These are phyloP conservation scores for Ophiorrhiza pumila DNA, from an alignment of 257 asterid species.

Conservation along the genomic window DNA sequence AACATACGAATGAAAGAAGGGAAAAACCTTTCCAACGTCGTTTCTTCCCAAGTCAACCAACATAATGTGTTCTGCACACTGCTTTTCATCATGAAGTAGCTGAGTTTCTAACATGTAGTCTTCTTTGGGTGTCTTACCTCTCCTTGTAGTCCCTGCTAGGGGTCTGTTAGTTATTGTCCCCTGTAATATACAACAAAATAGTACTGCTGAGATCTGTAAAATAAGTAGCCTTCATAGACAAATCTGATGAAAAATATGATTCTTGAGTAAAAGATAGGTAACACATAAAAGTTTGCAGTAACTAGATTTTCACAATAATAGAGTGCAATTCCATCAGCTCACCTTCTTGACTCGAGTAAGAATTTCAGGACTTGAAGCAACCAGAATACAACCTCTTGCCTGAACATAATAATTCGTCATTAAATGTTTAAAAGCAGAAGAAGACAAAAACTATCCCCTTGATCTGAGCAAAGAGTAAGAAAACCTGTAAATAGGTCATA, in stretches of 20 bases:
- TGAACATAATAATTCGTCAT: constrained; percentile 21
- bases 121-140: constrained; percentile 90
- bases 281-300: neutral
- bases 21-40: constrained; percentile 92
- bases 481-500: constrained; percentile 91
- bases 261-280: neutral
- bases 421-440: constrained; percentile 1
- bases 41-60: constrained; percentile 98
- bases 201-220: neutral
- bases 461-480: constrained; percentile 27
- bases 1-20: constrained; percentile 8
- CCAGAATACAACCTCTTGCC: constrained; percentile 96
- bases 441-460: constrained; percentile 1
- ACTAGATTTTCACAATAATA: neutral
- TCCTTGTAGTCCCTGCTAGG: constrained; percentile 87
- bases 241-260: neutral
- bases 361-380: constrained; percentile 98
- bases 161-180: constrained; percentile 80
- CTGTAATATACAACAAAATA: constrained; percentile 36
- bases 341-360: constrained; percentile 92
- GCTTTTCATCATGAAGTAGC: constrained; percentile 83
- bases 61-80: constrained; percentile 98
- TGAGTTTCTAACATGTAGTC: constrained; percentile 85
- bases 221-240: neutral
- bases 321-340: constrained; percentile 7